Evolutionary conservation across 2,329 filamentous ascomycete genomes (phyloP).

Genomic region (Ophiostoma ulmi): DNA sequence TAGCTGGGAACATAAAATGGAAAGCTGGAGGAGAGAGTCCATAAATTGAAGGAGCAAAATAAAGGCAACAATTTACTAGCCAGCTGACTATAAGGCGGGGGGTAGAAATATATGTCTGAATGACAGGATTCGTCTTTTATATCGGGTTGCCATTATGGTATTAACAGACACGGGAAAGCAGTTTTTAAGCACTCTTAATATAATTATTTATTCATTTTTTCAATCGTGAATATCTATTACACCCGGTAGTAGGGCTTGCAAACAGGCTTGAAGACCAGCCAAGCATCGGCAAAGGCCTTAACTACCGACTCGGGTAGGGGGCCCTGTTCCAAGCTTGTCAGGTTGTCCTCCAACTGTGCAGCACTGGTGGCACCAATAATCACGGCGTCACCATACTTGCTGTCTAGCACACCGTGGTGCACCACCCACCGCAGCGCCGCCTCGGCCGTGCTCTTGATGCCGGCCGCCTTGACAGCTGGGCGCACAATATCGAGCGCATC

Average conservation of each 20-base stretch:
- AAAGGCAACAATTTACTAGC: no score
- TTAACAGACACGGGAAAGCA: no score
- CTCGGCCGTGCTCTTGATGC: constrained; percentile 25
- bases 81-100: no score
- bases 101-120: no score
- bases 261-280: constrained; percentile 56
- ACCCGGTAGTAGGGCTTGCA: constrained; percentile 25
- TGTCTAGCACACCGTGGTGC: constrained; percentile 36
- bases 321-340: constrained; percentile 38
- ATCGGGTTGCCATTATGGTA: no score
- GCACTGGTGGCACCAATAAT: constrained; percentile 36
- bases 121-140: no score
- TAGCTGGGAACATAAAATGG: no score
- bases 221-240: background rate
- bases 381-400: constrained; percentile 35
- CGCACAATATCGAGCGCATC: constrained; percentile 26
- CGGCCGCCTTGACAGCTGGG: constrained; percentile 18
- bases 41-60: no score
- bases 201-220: no score
- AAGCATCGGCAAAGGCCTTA: constrained; percentile 62
- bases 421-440: constrained; percentile 39
- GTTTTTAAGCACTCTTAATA: no score
- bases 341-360: constrained; percentile 36
- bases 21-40: no score
- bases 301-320: constrained; percentile 38